Evolutionary conservation across 2,329 filamentous ascomycete genomes (phyloP), one percentile per base, ranked within the genome.

Genomic region (Neodidymelliopsis sp.): DNA sequence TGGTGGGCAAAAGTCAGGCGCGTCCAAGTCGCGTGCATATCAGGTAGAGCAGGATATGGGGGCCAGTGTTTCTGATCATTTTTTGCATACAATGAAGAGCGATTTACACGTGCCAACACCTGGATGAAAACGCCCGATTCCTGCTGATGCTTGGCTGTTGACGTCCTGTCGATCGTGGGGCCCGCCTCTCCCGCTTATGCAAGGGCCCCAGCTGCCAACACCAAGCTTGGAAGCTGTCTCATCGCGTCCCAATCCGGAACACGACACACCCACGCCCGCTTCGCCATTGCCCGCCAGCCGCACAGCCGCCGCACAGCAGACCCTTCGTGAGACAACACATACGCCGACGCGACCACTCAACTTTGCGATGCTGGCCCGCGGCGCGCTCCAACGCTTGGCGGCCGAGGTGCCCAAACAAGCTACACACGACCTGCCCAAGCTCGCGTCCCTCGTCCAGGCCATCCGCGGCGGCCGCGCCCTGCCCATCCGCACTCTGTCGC

Each of bases 331-430:
- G 35, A 54, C 40, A 31, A 22, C 3, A 25, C 38, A 24, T 29
- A 40, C 33, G 45, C 19, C 30, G 6, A 23, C 25, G 28, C 31
- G 23, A 42, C 45, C 51, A 20, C 35, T 45, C 12, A 13, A n/a
- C 41, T 15, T 43, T 53, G 42, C 60, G 16, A 74, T 74, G 71
- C 62, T 73, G 53, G 65, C 66, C 52, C 67, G 66, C 59, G 59
- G 67, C 57, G 53, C 65, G 46, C 63, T 74, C 59, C 62, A 60
- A 52, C 71, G 69, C 62, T 57, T 72, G 59, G 65, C 69, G 49
- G 63, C 62, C 25, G 63, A 69, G 47, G 59, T 62, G 34, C 63
- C 69, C 59, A 70, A 61, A 61, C 64, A 63, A 65, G 58, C 63
- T 50, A 57, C 70, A 59, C 69, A 66, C 65, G 56, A 70, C 60